Evolutionary conservation across 495 filamentous ascomycete genomes (phyloP), one percentile per base, ranked within the genome.

Genomic region (Podospora sp.): DNA sequence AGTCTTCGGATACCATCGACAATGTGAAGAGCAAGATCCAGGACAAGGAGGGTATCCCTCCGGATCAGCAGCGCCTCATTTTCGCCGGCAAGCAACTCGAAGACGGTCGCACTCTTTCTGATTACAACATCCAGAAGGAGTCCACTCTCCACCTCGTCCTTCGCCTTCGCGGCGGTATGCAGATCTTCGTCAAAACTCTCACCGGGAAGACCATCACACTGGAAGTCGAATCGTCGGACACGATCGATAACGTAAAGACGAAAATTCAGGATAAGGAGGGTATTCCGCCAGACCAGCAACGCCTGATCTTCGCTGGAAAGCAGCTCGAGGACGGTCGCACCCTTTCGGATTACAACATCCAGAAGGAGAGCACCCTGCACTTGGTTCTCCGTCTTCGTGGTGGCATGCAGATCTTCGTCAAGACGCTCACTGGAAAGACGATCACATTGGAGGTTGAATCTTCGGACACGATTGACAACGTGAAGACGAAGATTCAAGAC

Each of bases 231-330:
- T 90, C 87, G 1, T 93, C 90, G 1, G 93, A 97, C 71, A 96
- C 93, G 9, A 96, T 97, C 69, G 93, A 97, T 77, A 97, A 96
- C 68, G 93, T 97, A 6, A 96, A 97, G 84, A 84, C 82, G 2
- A 97, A 97, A 85, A 97, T 97, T 65, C 93, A 97, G 77, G 93
- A 98, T 82, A 99, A 99, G 90, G 95, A 98, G 84, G 96, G 95
- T 71, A 99, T 99, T 69, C 96, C 96, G 63, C 95, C 95, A 21
- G 95, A 99, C 82, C 95, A 99, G 80, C 96, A 99, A 84, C 96
- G 95, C 72, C 86, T 99, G 71, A 99, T 99, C 85, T 99, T 98
- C 79, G 95, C 95, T 72, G 95, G 95, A 76, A 99, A 87, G 82
- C 86, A 89, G 73, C 70, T 89, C 9, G 87, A 92, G 73, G 90